Conservation (phyloP, 441 rosid species). For the Euphorbia schlechtendalii region DNA sequence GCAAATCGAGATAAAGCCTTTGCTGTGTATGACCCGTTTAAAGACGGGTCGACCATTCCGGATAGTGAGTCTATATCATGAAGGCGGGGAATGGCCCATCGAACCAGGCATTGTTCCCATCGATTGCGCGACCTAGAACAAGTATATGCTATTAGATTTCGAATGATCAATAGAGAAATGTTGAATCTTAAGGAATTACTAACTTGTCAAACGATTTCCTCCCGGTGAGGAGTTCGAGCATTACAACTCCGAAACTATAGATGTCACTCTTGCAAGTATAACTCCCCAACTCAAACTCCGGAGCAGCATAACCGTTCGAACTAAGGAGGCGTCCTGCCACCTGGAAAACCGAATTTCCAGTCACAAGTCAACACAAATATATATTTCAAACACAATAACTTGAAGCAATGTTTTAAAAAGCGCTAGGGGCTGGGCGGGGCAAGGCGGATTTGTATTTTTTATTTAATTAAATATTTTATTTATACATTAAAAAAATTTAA, state of each 20-base stretch:
- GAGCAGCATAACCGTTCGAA: slow-evolving; percentile 70
- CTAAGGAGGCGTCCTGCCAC: slow-evolving; percentile 61
- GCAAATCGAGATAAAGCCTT: slow-evolving; percentile 88
- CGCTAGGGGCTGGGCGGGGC: too few relatives aligned
- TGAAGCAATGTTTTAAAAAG: neutral
- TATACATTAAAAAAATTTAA: too few relatives aligned
- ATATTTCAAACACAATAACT: neutral
- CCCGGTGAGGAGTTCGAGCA: slow-evolving; percentile 85
- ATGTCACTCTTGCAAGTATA: slow-evolving; percentile 84
- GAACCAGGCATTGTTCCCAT: slow-evolving; percentile 69
- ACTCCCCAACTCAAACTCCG: slow-evolving; percentile 71
- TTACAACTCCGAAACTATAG: slow-evolving; percentile 85
- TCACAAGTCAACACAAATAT: slow-evolving; percentile 7
- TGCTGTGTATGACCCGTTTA: slow-evolving; percentile 58
- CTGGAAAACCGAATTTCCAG: slow-evolving; percentile 36
- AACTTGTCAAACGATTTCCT: slow-evolving; percentile 73
- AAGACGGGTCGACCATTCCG: slow-evolving; percentile 73
- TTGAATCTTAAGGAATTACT: slow-evolving; percentile 7
- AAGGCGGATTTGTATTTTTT: too few relatives aligned
- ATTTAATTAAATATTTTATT: too few relatives aligned
- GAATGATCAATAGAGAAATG: neutral
- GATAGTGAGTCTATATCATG: slow-evolving; percentile 76
- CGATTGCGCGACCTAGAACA: slow-evolving; percentile 53
- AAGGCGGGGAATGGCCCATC: slow-evolving; percentile 85
- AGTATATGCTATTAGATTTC: neutral